These are phyloP conservation scores for Ogataea trehalophila DNA, from an alignment of 805 yeast genomes.

Conservation along the genomic window DNA sequence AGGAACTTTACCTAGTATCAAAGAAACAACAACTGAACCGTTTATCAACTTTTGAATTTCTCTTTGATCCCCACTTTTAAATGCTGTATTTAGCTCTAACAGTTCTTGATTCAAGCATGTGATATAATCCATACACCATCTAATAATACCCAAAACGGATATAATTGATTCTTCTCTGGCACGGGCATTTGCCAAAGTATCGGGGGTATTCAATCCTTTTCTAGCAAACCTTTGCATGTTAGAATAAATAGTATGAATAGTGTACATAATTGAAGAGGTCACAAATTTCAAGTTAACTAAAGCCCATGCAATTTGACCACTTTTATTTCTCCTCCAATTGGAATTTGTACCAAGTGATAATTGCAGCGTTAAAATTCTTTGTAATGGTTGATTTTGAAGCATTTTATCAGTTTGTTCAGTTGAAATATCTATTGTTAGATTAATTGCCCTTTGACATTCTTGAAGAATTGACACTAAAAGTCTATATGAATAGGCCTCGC, in stretches of 20 bases:
- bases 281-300: constrained; percentile 64
- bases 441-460: constrained; percentile 74
- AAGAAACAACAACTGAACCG: constrained; percentile 44
- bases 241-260: constrained; percentile 55
- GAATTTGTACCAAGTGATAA: constrained; percentile 51
- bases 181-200: constrained; percentile 34
- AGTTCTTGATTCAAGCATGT: constrained; percentile 71
- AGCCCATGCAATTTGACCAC: constrained; percentile 52
- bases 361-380: constrained; percentile 66
- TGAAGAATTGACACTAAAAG: constrained; percentile 42
- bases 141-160: constrained; percentile 67
- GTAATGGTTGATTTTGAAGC: constrained; percentile 72
- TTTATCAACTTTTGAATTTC: constrained; percentile 19
- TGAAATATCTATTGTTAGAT: constrained; percentile 62
- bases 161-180: constrained; percentile 60
- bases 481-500: constrained; percentile 26
- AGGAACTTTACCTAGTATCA: constrained; percentile 65
- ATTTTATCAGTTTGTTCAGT: constrained; percentile 74
- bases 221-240: constrained; percentile 58
- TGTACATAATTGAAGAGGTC: constrained; percentile 64
- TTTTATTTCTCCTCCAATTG: constrained; percentile 35
- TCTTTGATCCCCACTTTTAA: constrained; percentile 20
- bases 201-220: constrained; percentile 46
- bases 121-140: constrained; percentile 82
- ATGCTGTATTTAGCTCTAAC: constrained; percentile 36